Percentiles rank a stretch among this genome's conserved stretches.
These are phyloP conservation scores for Asterionellopsis glacialis DNA, from an alignment of 108 stramenopile species.

Conservation along the genomic window DNA sequence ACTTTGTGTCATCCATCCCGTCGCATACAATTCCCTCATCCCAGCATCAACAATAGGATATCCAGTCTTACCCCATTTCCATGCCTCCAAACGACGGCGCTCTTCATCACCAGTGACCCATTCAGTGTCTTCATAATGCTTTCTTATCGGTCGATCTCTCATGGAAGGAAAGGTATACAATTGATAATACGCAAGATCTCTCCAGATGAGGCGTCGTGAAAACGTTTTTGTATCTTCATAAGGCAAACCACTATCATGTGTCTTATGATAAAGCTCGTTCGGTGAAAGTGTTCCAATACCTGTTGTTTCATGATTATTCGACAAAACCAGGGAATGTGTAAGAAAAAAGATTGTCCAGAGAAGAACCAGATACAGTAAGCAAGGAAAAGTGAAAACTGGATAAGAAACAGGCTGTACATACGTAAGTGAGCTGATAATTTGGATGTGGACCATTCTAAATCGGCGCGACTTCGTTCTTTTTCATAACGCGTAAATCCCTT, in stretches of 20 bases:
- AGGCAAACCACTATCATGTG: conserved; percentile 20
- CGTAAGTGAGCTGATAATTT: conserved; percentile 27
- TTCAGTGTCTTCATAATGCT: conserved; percentile 29
- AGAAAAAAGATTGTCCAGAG: too few relatives aligned
- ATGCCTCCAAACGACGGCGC: conserved; percentile 31
- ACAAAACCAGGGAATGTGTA: too few relatives aligned
- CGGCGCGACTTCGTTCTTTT: conserved; percentile 28
- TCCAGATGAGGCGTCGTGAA: conserved; percentile 35
- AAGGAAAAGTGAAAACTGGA: too few relatives aligned
- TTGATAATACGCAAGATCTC: conserved; percentile 43
- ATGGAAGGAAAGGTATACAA: conserved; percentile 27
- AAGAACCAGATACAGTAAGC: too few relatives aligned
- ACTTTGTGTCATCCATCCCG: conserved; percentile 75
- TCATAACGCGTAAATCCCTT: conserved; percentile 23
- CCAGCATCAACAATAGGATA: conserved; percentile 83
- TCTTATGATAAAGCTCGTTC: conserved; percentile 29
- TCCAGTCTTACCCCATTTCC: conserved; percentile 73
- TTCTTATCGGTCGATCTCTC: conserved; percentile 25
- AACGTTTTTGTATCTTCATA: conserved; percentile 38
- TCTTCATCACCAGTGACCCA: conserved; percentile 32
- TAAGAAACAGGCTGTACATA: too few relatives aligned
- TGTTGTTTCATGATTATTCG: too few relatives aligned
- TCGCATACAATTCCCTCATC: conserved; percentile 76
- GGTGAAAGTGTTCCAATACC: conserved; percentile 27
- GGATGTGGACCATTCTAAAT: conserved; percentile 24